phyloP scores from a whole-genome alignment of 371 early-diverging fungal genomes.

The Basidiobolus meristosporus region DNA sequence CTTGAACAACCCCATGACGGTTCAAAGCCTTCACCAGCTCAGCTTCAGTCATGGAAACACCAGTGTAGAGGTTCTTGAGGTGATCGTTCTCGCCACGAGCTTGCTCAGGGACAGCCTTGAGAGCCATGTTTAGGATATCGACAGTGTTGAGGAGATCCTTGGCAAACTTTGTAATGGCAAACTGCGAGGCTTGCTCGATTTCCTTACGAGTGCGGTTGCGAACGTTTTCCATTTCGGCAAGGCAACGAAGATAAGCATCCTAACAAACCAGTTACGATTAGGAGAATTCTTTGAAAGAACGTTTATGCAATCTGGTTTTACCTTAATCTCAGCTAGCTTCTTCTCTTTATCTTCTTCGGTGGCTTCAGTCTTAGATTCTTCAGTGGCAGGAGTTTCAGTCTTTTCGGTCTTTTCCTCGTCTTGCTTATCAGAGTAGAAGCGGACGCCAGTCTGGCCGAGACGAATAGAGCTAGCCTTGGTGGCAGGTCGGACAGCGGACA shows the following conservation, averaged over 20 bases:
- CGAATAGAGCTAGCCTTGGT: no score
- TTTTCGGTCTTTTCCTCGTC: no score
- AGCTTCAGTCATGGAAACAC: constrained; percentile 76
- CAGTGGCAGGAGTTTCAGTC: no score
- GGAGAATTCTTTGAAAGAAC: no score
- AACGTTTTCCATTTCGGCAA: constrained; percentile 92
- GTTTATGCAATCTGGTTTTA: no score
- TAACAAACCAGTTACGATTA: no score
- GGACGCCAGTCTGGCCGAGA: no score
- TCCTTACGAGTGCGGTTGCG: constrained; percentile 79
- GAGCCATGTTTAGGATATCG: constrained; percentile 78
- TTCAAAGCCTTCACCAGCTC: constrained; percentile 75
- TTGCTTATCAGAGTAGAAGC: no score
- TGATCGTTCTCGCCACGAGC: constrained; percentile 14
- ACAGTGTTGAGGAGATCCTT: constrained; percentile 88
- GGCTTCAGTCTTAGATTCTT: no score
- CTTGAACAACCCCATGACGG: constrained; percentile 76
- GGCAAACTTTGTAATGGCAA: constrained; percentile 90
- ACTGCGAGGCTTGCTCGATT: constrained; percentile 54
- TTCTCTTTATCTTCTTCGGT: no score
- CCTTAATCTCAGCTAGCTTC: no score
- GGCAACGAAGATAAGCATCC: constrained; percentile 64
- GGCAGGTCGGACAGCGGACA: no score
- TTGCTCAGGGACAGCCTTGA: constrained; percentile 50
- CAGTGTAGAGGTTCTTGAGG: constrained; percentile 60